Evolutionary conservation across 2,329 filamentous ascomycete species (phyloP), one percentile per base, ranked within the genome.

Genomic region (Hypoxylon sp.): DNA sequence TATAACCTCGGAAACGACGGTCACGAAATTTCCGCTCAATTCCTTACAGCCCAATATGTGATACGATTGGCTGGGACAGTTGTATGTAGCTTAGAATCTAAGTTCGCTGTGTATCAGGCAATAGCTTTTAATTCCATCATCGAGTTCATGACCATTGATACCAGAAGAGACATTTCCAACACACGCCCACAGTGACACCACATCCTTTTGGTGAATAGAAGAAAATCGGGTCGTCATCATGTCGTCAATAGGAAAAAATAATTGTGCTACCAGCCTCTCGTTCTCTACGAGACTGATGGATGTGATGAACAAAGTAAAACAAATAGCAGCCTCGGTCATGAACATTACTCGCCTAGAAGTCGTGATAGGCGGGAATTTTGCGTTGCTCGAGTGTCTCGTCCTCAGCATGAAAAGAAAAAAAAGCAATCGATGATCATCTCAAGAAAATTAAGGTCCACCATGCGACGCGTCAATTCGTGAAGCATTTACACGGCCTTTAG

Each of bases 91-190:
- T 74, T 70, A 76, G 71, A 68, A 72, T 78, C 76, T 78, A 78
- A 74, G 71, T 77, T 73, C 74, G 75, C 71, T 73, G 73, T 78
- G 74, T 78, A 78, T 77, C 77, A 79, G 78, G 79, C 79, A 77
- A 76, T 73, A 77, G 77, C 77, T 81, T 81, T 82, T 81, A 77
- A 77, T 78, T 77, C 77, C 73, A 77, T 79, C 79, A 72, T 80
- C 75, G 77, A 79, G 69, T 77, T 81, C 79, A 78, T 80, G 75
- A 76, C 76, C 75, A 76, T 77, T 68, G 73, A 77, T 79, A 80
- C 80, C 79, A 78, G 78, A 78, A 78, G 75, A 79, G 74, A 78
- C 77, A 75, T 78, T 77, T 77, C 77, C 75, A 79, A 79, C 77
- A 74, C 75, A 75, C 74, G 73, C 76, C 72, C 76, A 73, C 74